These are phyloP conservation scores for Globisporangium rhizosaccharum DNA, from an alignment of 352 stramenopile species.

Conservation along the genomic window DNA sequence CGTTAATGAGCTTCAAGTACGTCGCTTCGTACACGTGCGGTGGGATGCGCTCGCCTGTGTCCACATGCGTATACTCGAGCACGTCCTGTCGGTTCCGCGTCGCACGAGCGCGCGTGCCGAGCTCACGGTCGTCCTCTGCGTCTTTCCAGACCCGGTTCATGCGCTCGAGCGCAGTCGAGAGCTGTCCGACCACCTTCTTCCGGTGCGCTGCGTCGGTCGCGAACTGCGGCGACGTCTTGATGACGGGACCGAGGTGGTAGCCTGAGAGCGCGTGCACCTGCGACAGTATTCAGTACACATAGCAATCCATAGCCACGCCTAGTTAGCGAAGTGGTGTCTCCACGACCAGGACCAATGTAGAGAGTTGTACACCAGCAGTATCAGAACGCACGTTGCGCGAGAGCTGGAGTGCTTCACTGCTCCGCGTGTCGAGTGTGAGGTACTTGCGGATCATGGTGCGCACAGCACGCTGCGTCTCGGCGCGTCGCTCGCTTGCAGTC, in stretches of 20 bases:
- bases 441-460: slow-evolving; percentile 39
- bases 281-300: background rate
- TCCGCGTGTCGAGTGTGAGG: slow-evolving; percentile 26
- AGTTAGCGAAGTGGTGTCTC: background rate
- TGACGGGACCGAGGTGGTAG: slow-evolving; percentile 41
- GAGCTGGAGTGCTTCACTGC: slow-evolving; percentile 35
- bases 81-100: slow-evolving; percentile 28
- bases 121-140: slow-evolving; percentile 32
- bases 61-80: slow-evolving; percentile 49
- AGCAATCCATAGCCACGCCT: too few species aligned
- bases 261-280: slow-evolving; percentile 33
- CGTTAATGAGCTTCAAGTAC: slow-evolving; percentile 40
- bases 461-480: slow-evolving; percentile 14
- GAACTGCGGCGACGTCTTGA: slow-evolving; percentile 29
- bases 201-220: slow-evolving; percentile 31
- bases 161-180: slow-evolving; percentile 31
- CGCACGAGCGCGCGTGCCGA: slow-evolving; percentile 26
- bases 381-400: slow-evolving; percentile 19
- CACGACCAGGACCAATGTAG: background rate
- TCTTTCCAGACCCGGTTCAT: slow-evolving; percentile 52
- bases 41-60: slow-evolving; percentile 28
- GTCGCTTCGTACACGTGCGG: slow-evolving; percentile 33
- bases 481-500: background rate
- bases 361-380: background rate
- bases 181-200: slow-evolving; percentile 31